Evolutionary conservation across 139 green algal genomes (phyloP), one percentile per base, ranked within the genome.

Genomic region (Parachlorella kessleri): DNA sequence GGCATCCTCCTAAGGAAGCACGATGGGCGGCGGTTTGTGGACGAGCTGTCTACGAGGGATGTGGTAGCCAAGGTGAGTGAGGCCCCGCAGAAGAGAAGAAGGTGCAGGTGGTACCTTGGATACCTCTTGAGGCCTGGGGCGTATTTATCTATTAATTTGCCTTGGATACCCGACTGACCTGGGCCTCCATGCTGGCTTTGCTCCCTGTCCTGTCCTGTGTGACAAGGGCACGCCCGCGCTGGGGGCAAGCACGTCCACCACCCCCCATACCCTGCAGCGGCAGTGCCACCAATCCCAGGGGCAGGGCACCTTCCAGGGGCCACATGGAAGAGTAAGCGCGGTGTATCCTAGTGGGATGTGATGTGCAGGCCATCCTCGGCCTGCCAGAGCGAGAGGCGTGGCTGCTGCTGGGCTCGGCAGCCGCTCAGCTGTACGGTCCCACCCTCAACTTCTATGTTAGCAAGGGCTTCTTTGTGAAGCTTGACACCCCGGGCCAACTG

Each of bases 21-120:
- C 0, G 30, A 81, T 33, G 92, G 89, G 2, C 26, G 78, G 4
- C 80, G 93, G 23, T 96, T 97, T 85, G 88, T 92, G 30, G 80
- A 97, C 55, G 93, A 97, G 82, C 88, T 97, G 33, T 77, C 55
- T 5, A 91, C 83, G 2, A 85, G 92, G 4, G 90, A 94, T 69
- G 67, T 84, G 8, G 85, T 93, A 30, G 84, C 84, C 4, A 69
- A 70, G 72, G 72, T 55, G 36, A 21, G 40, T 3, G 63, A 10
- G 18, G 10, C 10, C 10, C 48, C 48, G 48, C 10, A 10, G 48
- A 18, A 18, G 48, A 59, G 10, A 18, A 18, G 10, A 59, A 28
- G 48, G 48, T 10, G 48, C 48, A 59, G 10, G 48, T n/a, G n/a
- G n/a, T n/a, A n/a, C n/a, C n/a, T n/a, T n/a, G n/a, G n/a, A n/a